Conservation (phyloP, 1,284 basidiomycete species). For the Vanrija humicola region DNA sequence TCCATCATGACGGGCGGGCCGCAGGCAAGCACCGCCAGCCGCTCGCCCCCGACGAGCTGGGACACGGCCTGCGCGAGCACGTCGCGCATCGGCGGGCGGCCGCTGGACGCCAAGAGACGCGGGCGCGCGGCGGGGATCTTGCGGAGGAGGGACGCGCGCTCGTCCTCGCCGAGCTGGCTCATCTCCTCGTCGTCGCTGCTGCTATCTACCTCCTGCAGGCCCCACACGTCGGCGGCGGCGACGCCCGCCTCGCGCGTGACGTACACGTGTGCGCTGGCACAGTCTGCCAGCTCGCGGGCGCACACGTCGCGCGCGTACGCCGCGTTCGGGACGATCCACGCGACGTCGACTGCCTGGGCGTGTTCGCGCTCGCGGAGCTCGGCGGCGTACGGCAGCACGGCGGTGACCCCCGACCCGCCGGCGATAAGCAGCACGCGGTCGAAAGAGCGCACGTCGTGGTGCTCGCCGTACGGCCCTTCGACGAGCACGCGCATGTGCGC, state of each 20-base stretch:
- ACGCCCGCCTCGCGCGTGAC: neutral
- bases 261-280: slow-evolving; percentile 1
- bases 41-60: slow-evolving; percentile 9
- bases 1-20: slow-evolving; percentile 36
- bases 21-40: slow-evolving; percentile 29
- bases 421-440: slow-evolving; percentile 27
- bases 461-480: slow-evolving; percentile 37
- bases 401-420: slow-evolving; percentile 33
- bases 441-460: slow-evolving; percentile 18
- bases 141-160: neutral
- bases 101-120: slow-evolving; percentile 2
- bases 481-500: slow-evolving; percentile 16
- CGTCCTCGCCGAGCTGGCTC: neutral
- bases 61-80: slow-evolving; percentile 12
- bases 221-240: too few relatives aligned
- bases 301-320: slow-evolving; percentile 30
- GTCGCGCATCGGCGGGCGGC: slow-evolving; percentile 22
- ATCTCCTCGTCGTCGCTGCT: slow-evolving; percentile 8
- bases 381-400: slow-evolving; percentile 28
- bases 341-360: slow-evolving; percentile 3
- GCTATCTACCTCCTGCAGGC: neutral
- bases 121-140: neutral
- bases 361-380: neutral
- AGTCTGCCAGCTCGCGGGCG: slow-evolving; percentile 16
- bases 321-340: slow-evolving; percentile 26